Percentiles rank a stretch among this genome's conserved stretches.
phyloP scores from a whole-genome alignment of 805 yeast genomes.

The Zygosaccharomyces pseudorouxii region DNA sequence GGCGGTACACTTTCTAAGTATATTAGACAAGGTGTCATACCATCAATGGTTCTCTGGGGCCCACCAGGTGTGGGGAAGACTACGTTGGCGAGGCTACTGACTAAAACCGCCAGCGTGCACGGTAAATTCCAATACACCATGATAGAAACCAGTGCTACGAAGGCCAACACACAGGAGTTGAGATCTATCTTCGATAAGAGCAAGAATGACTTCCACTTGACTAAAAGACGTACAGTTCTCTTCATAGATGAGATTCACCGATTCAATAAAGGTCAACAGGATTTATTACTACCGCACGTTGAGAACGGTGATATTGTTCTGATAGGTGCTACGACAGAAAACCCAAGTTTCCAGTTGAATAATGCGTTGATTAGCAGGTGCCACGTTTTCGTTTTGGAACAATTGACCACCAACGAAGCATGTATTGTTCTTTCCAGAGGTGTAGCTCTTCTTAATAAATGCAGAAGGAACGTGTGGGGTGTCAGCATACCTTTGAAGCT shows the following conservation, averaged over 20 bases:
- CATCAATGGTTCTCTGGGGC: slow-evolving; percentile 90
- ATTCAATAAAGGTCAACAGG: slow-evolving; percentile 83
- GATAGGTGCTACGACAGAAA: slow-evolving; percentile 97
- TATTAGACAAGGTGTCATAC: slow-evolving; percentile 56
- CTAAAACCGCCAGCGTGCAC: slow-evolving; percentile 25
- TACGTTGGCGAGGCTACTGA: slow-evolving; percentile 60
- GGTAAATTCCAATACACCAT: slow-evolving; percentile 39
- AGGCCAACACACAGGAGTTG: slow-evolving; percentile 52
- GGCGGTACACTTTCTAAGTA: slow-evolving; percentile 65
- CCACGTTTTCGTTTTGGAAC: slow-evolving; percentile 65
- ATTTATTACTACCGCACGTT: slow-evolving; percentile 73
- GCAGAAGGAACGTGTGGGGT: slow-evolving; percentile 49
- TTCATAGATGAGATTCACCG: slow-evolving; percentile 94
- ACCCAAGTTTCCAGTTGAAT: slow-evolving; percentile 78
- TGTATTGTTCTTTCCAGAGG: slow-evolving; percentile 53
- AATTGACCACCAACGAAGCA: slow-evolving; percentile 48
- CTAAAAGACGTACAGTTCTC: slow-evolving; percentile 57
- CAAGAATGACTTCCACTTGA: slow-evolving; percentile 35
- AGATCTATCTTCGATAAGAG: slow-evolving; percentile 50
- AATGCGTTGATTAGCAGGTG: slow-evolving; percentile 83
- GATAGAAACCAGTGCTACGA: slow-evolving; percentile 82
- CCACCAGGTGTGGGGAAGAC: slow-evolving; percentile 95
- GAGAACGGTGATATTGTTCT: slow-evolving; percentile 78
- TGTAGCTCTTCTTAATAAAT: slow-evolving; percentile 51
- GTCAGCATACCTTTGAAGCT: slow-evolving; percentile 42